A percentile compares a stretch with the other conserved stretches of the same genome.
Conservation (phyloP, 2,329 filamentous ascomycete genomes). For the Bipolaris sorokiniana region DNA sequence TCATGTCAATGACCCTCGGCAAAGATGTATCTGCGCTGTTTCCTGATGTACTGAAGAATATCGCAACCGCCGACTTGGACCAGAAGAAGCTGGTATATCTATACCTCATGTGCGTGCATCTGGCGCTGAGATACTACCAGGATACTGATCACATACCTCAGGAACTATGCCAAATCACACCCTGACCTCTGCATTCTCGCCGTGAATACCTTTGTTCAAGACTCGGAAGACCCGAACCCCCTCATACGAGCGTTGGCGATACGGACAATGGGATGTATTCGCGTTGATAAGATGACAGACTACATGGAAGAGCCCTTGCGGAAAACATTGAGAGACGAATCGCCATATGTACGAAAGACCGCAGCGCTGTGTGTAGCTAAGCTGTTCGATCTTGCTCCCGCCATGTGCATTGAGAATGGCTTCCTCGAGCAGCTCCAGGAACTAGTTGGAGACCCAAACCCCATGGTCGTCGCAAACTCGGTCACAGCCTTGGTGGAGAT, state of each 20-base stretch:
- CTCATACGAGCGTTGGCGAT: conserved; percentile 93
- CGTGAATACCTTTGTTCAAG: conserved; percentile 98
- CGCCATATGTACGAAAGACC: conserved; percentile 97
- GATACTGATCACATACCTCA: conserved; percentile 48
- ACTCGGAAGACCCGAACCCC: conserved; percentile 97
- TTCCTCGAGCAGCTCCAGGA: conserved; percentile 94
- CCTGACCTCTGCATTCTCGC: conserved; percentile 97
- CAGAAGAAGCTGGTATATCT: conserved; percentile 99
- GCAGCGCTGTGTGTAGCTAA: conserved; percentile 98
- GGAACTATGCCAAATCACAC: conserved; percentile 99
- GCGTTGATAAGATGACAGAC: conserved; percentile 99
- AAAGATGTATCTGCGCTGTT: conserved; percentile 98
- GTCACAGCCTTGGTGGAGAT: conserved; percentile 95
- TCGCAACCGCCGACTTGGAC: conserved; percentile 90
- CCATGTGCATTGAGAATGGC: conserved; percentile 94
- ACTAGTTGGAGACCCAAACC: conserved; percentile 95
- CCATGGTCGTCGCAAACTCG: conserved; percentile 98
- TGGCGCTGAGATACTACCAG: neutral
- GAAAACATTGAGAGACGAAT: conserved; percentile 96
- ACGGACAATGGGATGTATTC: conserved; percentile 97
- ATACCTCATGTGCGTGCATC: conserved; percentile 78
- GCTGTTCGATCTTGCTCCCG: conserved; percentile 91
- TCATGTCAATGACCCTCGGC: conserved; percentile 99
- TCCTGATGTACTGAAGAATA: conserved; percentile 98
- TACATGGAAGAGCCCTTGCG: conserved; percentile 98